These are phyloP conservation scores for Daldinia vernicosa DNA, from an alignment of 495 filamentous ascomycete genomes.

Conservation along the genomic window DNA sequence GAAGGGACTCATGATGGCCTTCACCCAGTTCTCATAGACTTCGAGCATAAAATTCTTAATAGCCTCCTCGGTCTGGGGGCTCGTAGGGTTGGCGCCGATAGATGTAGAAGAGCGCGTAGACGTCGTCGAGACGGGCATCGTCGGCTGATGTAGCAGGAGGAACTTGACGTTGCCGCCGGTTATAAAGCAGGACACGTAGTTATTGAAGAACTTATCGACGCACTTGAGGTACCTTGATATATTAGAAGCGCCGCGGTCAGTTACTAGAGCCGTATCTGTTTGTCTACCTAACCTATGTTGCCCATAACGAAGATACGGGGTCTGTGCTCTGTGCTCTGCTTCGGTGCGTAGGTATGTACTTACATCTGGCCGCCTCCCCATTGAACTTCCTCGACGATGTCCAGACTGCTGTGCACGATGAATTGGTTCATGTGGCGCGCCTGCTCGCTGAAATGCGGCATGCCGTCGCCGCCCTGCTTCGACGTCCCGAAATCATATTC, in stretches of 20 bases:
- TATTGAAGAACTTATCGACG: conserved; percentile 91
- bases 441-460: conserved; percentile 84
- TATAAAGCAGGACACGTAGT: conserved; percentile 90
- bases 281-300: no score
- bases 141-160: conserved; percentile 85
- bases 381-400: conserved; percentile 94
- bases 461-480: conserved; percentile 91
- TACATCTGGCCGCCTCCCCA: conserved; percentile 86
- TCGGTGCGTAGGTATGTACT: conserved; percentile 25
- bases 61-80: conserved; percentile 90
- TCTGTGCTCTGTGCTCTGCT: no score
- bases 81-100: conserved; percentile 82
- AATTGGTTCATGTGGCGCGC: conserved; percentile 96
- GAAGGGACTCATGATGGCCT: conserved; percentile 98
- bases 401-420: conserved; percentile 89
- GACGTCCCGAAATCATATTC: conserved; percentile 96
- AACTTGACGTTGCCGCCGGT: conserved; percentile 86
- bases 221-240: conserved; percentile 85
- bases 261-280: neutral
- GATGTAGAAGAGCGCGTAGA: conserved; percentile 66
- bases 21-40: conserved; percentile 93
- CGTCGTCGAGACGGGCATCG: conserved; percentile 51
- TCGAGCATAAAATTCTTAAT: conserved; percentile 92
- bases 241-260: neutral
- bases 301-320: neutral